Evolutionary conservation across 495 filamentous ascomycete genomes (phyloP), one percentile per base, ranked within the genome.

Genomic region (Penicillium daleae): DNA sequence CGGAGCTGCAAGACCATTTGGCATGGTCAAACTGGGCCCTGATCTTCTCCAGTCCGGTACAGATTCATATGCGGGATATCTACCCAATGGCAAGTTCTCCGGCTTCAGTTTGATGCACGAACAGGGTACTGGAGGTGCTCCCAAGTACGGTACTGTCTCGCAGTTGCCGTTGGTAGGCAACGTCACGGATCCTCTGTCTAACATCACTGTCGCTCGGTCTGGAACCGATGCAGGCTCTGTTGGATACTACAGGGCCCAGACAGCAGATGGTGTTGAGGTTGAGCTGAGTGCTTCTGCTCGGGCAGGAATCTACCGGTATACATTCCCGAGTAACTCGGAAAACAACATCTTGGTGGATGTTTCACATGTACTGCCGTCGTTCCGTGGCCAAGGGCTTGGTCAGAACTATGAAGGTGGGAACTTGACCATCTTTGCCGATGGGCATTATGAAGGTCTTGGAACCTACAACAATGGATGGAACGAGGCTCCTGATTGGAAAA

Each of bases 71-170:
- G 88, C 87, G 6, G 89, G 89, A 4, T 89, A 87, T 66, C 75
- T 83, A 21, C 67, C 86, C 4, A 68, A 62, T 4, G 88, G 88
- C 7, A 80, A 82, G 15, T 83, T 92, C 64, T 86, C 83, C 8
- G 89, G 86, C 9, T 91, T 92, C 72, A 88, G 85, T 44, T 77
- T 91, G 80, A 87, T 90, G 80, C 89, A 92, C 66, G 89, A 91
- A 70, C 86, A 84, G 54, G 89, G 89, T 4, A 92, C 87, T 9
- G 90, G 90, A 2, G 89, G 89, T 13, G 88, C 88, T 3, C 88
- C 89, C 1, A 92, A 90, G 73, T 92, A 91, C 60, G 89, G 89
- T 0, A 86, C 74, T 2, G 86, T 92, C 19, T 79, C 84, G 5
- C 89, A 92, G 64, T 78, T 91, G 69, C 88, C 89, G 1, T 72